A percentile compares a stretch with the other conserved stretches of the same genome.
Conservation (phyloP, 306 rosid species). For the Lupinus albus region DNA sequence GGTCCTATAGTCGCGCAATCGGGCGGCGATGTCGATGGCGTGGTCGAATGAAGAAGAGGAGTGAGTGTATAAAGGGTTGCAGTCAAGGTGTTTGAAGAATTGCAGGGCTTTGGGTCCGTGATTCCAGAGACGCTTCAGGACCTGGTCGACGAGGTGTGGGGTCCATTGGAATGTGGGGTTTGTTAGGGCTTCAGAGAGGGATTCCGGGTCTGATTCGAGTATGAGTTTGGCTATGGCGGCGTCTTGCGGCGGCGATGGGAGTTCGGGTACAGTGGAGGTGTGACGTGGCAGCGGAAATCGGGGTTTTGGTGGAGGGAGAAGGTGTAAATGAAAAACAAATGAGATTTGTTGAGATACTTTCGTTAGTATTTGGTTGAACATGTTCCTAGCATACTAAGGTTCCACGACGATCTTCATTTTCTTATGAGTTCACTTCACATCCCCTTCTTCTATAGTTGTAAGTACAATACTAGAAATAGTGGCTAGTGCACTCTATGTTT, state of each 20-base stretch:
- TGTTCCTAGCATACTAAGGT: too few relatives aligned
- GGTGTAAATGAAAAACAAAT: background rate
- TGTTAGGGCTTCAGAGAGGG: constrained; percentile 53
- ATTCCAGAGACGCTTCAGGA: constrained; percentile 77
- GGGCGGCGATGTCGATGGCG: constrained; percentile 79
- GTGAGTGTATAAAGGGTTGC: constrained; percentile 61
- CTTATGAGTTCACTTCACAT: too few relatives aligned
- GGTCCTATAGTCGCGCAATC: constrained; percentile 69
- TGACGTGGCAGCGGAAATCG: constrained; percentile 26
- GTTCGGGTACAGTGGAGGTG: constrained; percentile 18
- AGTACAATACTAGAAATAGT: too few relatives aligned
- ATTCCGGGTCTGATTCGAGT: constrained; percentile 55
- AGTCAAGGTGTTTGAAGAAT: constrained; percentile 65
- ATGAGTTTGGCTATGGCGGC: constrained; percentile 53
- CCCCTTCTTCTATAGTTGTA: too few relatives aligned
- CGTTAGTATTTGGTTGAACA: background rate
- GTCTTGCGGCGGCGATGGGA: constrained; percentile 33
- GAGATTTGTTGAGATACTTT: background rate
- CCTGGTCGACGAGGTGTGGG: constrained; percentile 55
- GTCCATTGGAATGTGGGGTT: constrained; percentile 55
- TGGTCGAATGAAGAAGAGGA: constrained; percentile 67
- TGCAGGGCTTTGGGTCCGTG: constrained; percentile 82
- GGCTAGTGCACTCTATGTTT: too few relatives aligned
- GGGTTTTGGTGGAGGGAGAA: constrained; percentile 10
- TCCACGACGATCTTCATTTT: too few relatives aligned